Evolutionary conservation across 345 rosid species (phyloP).

Genomic region (Bretschneidera sinensis): DNA sequence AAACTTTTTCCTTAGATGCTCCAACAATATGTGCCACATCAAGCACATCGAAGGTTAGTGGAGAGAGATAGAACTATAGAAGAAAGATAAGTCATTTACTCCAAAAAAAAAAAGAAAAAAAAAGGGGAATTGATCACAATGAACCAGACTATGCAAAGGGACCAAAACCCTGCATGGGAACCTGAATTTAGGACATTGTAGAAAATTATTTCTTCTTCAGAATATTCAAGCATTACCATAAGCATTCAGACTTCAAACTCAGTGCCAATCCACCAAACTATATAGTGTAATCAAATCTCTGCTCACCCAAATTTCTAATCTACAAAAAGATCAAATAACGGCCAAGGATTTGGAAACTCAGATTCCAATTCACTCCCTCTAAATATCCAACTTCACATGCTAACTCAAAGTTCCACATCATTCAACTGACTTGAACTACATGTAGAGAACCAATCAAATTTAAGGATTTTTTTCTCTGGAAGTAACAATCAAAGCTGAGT

Average conservation of each 20-base stretch:
- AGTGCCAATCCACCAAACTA: background rate
- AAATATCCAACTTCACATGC: background rate
- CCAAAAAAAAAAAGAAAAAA: background rate
- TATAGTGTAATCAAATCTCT: too few relatives aligned
- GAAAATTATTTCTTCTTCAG: too few relatives aligned
- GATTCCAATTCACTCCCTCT: background rate
- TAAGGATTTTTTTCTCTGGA: background rate
- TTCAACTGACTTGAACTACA: too few relatives aligned
- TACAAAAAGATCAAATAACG: background rate
- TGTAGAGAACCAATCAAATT: too few relatives aligned
- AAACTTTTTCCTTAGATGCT: background rate
- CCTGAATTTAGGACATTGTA: too few relatives aligned
- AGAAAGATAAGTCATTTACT: background rate
- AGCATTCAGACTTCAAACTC: background rate
- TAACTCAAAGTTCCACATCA: too few relatives aligned
- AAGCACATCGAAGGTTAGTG: background rate
- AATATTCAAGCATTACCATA: too few relatives aligned
- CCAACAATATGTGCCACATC: background rate
- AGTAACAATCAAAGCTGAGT: background rate
- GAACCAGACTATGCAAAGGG: too few relatives aligned
- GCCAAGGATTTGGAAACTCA: background rate
- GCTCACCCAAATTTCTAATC: background rate
- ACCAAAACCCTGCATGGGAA: background rate
- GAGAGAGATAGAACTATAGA: background rate
- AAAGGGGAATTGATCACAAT: too few relatives aligned